Percentiles rank a stretch among this genome's conserved stretches.
Evolutionary conservation across 2,329 filamentous ascomycete genomes (phyloP).

Genomic region (Dactylellina sp.): DNA sequence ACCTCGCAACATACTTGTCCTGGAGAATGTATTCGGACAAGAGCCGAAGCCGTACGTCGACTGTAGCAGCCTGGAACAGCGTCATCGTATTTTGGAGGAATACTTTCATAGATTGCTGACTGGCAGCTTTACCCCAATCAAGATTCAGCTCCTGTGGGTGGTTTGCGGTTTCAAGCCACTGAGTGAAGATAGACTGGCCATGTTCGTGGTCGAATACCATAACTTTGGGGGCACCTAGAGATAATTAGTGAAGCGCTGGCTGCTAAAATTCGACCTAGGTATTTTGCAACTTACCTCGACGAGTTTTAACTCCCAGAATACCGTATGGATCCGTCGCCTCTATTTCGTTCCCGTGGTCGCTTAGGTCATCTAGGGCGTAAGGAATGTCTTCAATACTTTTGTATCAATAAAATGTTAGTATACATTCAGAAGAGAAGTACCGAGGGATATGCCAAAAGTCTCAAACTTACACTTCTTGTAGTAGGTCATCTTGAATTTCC

Average conservation of each 20-base stretch:
- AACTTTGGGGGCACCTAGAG: background rate
- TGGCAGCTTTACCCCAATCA: conserved; percentile 21
- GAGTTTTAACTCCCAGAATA: background rate
- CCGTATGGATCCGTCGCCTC: background rate
- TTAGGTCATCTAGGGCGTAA: background rate
- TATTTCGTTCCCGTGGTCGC: conserved; percentile 4
- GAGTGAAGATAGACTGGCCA: conserved; percentile 7
- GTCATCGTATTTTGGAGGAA: conserved; percentile 26
- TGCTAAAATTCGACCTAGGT: background rate
- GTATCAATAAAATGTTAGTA: background rate
- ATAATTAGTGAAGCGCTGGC: background rate
- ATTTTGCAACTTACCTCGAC: background rate
- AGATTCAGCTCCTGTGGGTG: conserved; percentile 16
- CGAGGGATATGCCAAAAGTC: too few relatives aligned
- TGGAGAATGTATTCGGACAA: conserved; percentile 34
- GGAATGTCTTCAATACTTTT: conserved; percentile 18
- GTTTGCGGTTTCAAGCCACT: conserved; percentile 16
- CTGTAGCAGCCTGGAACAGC: conserved; percentile 16
- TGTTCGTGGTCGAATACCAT: conserved; percentile 23
- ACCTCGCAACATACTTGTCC: conserved; percentile 18
- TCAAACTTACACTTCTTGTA: conserved; percentile 10
- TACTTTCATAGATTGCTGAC: conserved; percentile 22
- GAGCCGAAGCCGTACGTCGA: conserved; percentile 20
- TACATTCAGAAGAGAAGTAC: too few relatives aligned
- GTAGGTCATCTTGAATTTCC: background rate